phyloP scores from a whole-genome alignment of 257 asterid genomes.

The Solanum verrucosum region DNA sequence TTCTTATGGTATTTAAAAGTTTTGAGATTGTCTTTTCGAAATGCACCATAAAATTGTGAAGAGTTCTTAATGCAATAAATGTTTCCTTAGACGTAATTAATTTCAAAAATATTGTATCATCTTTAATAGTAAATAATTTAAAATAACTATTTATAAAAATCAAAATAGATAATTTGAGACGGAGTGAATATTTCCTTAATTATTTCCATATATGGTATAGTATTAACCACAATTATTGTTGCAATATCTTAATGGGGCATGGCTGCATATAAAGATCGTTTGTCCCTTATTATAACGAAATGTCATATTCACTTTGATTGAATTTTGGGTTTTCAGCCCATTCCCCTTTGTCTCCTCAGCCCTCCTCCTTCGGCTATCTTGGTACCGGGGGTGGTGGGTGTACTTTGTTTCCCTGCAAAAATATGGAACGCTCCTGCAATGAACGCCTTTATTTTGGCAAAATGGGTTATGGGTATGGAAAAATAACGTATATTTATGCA shows the following conservation, averaged over 20 bases:
- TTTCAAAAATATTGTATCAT: no score
- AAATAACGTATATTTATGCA: background rate
- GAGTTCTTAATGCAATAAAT: no score
- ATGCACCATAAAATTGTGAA: no score
- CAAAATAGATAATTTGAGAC: no score
- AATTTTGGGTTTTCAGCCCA: background rate
- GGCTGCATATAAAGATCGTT: background rate
- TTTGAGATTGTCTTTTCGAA: no score
- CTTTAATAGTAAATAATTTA: background rate
- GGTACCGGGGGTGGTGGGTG: constrained; percentile 1
- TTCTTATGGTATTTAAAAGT: no score
- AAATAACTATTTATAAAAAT: no score
- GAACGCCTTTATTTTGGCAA: constrained; percentile 91
- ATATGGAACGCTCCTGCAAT: constrained; percentile 60
- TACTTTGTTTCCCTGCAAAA: constrained; percentile 7
- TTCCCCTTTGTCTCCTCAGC: background rate
- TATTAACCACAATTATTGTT: background rate
- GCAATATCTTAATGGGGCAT: background rate
- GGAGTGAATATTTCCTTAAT: background rate
- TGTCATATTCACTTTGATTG: background rate
- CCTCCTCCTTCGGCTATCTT: background rate
- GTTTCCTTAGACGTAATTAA: no score
- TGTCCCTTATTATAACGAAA: background rate
- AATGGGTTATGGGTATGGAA: constrained; percentile 86
- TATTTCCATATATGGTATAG: background rate